Evolutionary conservation across 176 grass and related monocot species (phyloP).

Genomic region (Microstegium vimineum): DNA sequence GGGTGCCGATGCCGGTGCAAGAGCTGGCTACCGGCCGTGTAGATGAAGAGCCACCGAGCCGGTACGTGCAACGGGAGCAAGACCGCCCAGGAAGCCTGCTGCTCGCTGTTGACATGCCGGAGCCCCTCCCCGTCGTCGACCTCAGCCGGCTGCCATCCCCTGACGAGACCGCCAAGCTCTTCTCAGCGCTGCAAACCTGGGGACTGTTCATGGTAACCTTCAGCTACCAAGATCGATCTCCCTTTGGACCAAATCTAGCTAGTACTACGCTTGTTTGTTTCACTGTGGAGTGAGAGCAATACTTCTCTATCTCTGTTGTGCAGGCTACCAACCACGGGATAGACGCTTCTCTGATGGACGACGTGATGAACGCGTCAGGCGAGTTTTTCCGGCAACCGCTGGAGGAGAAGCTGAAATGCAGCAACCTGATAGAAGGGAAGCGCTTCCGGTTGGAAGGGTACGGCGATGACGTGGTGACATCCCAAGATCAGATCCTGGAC

Average conservation of each 20-base stretch:
- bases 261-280: not conserved
- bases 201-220: slow-evolving; percentile 32
- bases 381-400: slow-evolving; percentile 41
- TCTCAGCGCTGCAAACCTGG: slow-evolving; percentile 31
- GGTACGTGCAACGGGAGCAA: slow-evolving; percentile 23
- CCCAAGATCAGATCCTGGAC: slow-evolving; percentile 36
- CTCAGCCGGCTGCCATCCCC: not conserved
- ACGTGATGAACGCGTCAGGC: slow-evolving; percentile 11
- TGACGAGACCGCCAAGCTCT: slow-evolving; percentile 40
- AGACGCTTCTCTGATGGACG: slow-evolving; percentile 39
- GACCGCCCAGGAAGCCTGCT: not conserved
- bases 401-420: slow-evolving; percentile 40
- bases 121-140: slow-evolving; percentile 34
- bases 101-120: not conserved
- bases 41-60: slow-evolving; percentile 31
- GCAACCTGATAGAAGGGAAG: slow-evolving; percentile 46
- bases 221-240: not conserved
- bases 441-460: slow-evolving; percentile 48
- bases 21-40: slow-evolving; percentile 18
- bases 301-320: too few species aligned
- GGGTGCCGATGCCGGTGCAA: slow-evolving; percentile 6
- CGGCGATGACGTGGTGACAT: slow-evolving; percentile 36
- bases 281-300: not conserved
- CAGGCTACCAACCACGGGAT: slow-evolving; percentile 50
- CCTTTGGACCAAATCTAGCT: too few species aligned